Percentiles rank a stretch among this genome's conserved stretches.
These are phyloP conservation scores for Leishmania mexicana DNA, from an alignment of 208 protist species.

Conservation along the genomic window DNA sequence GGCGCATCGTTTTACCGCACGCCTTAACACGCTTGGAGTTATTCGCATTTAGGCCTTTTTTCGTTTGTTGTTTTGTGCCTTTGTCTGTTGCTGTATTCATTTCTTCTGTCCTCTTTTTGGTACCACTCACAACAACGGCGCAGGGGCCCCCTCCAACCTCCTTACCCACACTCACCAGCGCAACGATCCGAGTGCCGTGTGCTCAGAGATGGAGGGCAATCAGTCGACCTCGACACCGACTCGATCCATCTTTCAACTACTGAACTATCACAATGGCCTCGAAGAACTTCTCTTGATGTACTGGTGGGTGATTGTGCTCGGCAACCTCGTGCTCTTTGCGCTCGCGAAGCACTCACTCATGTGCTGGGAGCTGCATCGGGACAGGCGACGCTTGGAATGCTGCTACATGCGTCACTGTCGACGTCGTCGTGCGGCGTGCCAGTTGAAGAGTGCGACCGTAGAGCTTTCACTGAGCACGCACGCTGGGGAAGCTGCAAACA, in stretches of 20 bases:
- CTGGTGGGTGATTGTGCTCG: slow-evolving; percentile 25
- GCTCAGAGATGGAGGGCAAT: neutral
- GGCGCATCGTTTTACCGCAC: neutral
- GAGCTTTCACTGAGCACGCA: no score
- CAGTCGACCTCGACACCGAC: neutral
- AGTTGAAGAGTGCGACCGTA: neutral
- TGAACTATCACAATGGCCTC: neutral
- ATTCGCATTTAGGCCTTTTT: neutral
- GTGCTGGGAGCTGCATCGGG: slow-evolving; percentile 32
- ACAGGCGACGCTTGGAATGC: slow-evolving; percentile 20
- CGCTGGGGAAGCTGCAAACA: neutral
- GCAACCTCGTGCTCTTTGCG: slow-evolving; percentile 14
- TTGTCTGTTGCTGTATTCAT: neutral
- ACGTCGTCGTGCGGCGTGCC: slow-evolving; percentile 1
- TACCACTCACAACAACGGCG: neutral
- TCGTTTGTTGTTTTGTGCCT: neutral
- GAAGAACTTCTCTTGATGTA: slow-evolving; percentile 20
- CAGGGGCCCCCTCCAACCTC: neutral
- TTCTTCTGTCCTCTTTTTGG: neutral
- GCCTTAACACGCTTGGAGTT: neutral
- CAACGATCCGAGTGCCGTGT: no score
- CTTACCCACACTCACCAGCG: neutral
- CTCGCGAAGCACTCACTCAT: slow-evolving; percentile 22
- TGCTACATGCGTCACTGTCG: slow-evolving; percentile 26
- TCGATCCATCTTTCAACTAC: neutral